phyloP scores from a whole-genome alignment of 1,139 yeast species.

The Debaryomyces coudertii region DNA sequence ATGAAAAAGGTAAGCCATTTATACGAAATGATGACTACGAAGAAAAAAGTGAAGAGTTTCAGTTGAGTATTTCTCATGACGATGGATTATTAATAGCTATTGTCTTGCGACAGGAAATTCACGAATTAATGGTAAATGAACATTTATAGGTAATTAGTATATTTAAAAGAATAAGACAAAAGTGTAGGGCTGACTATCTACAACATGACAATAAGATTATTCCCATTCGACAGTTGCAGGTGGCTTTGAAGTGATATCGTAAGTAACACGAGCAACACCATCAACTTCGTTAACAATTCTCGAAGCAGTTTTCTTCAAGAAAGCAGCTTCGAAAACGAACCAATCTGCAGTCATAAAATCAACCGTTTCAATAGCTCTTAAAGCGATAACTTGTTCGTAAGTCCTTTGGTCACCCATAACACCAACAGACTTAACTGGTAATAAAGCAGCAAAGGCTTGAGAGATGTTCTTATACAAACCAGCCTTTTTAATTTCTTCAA shows the following conservation, averaged over 20 bases:
- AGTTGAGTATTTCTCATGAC: slow-evolving; percentile 68
- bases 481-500: slow-evolving; percentile 90
- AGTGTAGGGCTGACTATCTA: background rate
- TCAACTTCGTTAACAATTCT: slow-evolving; percentile 98
- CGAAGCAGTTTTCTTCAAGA: slow-evolving; percentile 90
- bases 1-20: slow-evolving; percentile 42
- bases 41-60: slow-evolving; percentile 47
- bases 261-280: slow-evolving; percentile 98
- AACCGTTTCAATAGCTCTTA: slow-evolving; percentile 95
- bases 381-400: slow-evolving; percentile 97
- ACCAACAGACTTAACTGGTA: slow-evolving; percentile 98
- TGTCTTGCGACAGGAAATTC: slow-evolving; percentile 46
- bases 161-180: background rate
- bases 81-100: slow-evolving; percentile 55
- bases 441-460: slow-evolving; percentile 95
- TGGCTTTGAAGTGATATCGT: slow-evolving; percentile 97
- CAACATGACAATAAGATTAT: slow-evolving; percentile 37
- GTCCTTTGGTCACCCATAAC: slow-evolving; percentile 99
- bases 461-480: slow-evolving; percentile 92
- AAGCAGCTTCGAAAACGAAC: slow-evolving; percentile 90
- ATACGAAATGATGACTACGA: slow-evolving; percentile 36
- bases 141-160: slow-evolving; percentile 5
- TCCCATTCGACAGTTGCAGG: slow-evolving; percentile 99
- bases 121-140: slow-evolving; percentile 7
- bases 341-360: slow-evolving; percentile 99